These are phyloP conservation scores for Colletotrichum tamarilloi DNA, from an alignment of 2,329 filamentous ascomycete genomes.

Conservation along the genomic window DNA sequence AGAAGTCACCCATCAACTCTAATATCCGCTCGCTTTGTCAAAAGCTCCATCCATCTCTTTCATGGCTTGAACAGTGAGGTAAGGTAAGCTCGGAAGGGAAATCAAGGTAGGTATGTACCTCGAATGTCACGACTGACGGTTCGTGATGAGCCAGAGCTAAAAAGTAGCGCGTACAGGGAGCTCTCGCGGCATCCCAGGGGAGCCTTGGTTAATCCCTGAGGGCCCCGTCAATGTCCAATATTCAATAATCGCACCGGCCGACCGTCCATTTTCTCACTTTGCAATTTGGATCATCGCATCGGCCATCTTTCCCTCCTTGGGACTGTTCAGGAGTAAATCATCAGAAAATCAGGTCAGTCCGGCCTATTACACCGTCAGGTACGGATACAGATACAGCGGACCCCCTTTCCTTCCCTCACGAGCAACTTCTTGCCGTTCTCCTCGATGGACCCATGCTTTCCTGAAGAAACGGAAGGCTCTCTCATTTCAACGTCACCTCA, in stretches of 20 bases:
- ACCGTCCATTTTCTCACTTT: neutral
- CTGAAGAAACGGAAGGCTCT: neutral
- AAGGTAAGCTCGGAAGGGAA: neutral
- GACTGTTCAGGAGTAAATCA: neutral
- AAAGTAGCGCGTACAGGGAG: conserved; percentile 17
- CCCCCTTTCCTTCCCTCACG: neutral
- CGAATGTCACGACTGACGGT: neutral
- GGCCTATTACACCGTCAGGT: neutral
- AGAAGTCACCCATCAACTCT: neutral
- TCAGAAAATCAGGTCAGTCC: neutral
- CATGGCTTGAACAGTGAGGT: neutral
- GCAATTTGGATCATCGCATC: conserved; percentile 9
- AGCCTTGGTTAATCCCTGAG: conserved; percentile 22
- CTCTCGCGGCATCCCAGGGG: neutral
- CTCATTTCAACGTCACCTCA: neutral
- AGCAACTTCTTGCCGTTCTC: neutral
- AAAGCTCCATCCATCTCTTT: neutral
- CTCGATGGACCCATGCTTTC: neutral
- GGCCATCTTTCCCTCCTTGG: neutral
- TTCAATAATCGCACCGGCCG: neutral
- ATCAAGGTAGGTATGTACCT: neutral
- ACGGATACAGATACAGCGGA: too few species aligned
- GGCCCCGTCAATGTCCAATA: conserved; percentile 13
- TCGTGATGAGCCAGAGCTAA: neutral
- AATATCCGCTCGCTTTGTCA: neutral